phyloP scores from a whole-genome alignment of 768 basidiomycete genomes.

The Lactarius sp. region DNA sequence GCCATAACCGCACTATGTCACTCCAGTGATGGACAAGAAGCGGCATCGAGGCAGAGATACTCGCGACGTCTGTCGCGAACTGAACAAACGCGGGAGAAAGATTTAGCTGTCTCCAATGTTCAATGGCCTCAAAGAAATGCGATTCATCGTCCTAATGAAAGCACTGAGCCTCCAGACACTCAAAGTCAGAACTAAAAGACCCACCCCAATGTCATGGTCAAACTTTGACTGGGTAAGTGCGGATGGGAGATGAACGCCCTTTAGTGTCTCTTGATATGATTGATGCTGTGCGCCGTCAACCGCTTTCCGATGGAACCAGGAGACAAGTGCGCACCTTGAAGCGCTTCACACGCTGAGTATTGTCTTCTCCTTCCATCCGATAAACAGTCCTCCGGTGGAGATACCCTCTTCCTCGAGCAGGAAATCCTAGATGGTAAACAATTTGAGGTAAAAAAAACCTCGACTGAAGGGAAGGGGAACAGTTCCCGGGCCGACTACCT shows the following conservation, averaged over 20 bases:
- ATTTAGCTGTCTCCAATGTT: constrained; percentile 77
- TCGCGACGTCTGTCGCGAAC: constrained; percentile 58
- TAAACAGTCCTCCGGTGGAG: not conserved
- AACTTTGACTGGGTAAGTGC: constrained; percentile 47
- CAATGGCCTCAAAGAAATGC: constrained; percentile 69
- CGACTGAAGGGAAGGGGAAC: not conserved
- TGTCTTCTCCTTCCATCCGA: constrained; percentile 25
- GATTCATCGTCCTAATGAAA: constrained; percentile 64
- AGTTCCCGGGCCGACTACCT: not conserved
- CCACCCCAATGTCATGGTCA: constrained; percentile 55
- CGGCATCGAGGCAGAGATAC: constrained; percentile 69
- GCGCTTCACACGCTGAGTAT: constrained; percentile 39
- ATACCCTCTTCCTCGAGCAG: not conserved
- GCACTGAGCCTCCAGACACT: not conserved
- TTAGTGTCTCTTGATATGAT: constrained; percentile 63
- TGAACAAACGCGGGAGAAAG: constrained; percentile 68
- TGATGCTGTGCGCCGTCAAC: constrained; percentile 47
- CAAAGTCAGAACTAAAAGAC: constrained; percentile 11
- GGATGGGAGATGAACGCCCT: constrained; percentile 68
- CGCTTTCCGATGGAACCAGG: not conserved
- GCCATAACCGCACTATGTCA: constrained; percentile 63
- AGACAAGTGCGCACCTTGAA: constrained; percentile 41
- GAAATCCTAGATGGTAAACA: not conserved
- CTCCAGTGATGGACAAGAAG: constrained; percentile 76
- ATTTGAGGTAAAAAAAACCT: not conserved